phyloP scores from a whole-genome alignment of 768 basidiomycete species.

The Sarcomyxa edulis region DNA sequence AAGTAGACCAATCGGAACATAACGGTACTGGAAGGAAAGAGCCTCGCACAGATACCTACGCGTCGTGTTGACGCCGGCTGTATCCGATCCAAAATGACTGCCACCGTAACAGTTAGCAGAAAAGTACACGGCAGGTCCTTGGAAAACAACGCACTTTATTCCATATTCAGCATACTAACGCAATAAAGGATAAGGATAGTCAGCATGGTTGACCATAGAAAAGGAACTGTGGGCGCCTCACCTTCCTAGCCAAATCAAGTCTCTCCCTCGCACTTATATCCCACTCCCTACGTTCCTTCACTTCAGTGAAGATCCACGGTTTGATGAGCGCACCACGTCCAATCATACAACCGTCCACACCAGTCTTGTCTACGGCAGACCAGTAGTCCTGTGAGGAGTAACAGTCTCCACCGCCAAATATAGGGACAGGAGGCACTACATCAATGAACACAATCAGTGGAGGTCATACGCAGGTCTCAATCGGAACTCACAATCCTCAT shows the following conservation, averaged over 20 bases:
- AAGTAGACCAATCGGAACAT: conserved; percentile 89
- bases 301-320: conserved; percentile 93
- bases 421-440: conserved; percentile 78
- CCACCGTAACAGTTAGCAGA: conserved; percentile 2
- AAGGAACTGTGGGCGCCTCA: too few species aligned
- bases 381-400: conserved; percentile 87
- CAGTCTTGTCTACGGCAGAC: conserved; percentile 66
- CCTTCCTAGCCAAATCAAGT: conserved; percentile 72
- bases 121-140: neutral
- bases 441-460: conserved; percentile 1
- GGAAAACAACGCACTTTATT: conserved; percentile 46
- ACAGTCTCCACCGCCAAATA: conserved; percentile 95
- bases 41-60: conserved; percentile 94
- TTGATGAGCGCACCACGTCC: conserved; percentile 95
- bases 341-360: conserved; percentile 95
- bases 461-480: too few species aligned
- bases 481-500: conserved; percentile 57
- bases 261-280: conserved; percentile 85
- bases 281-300: conserved; percentile 91
- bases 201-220: neutral
- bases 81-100: conserved; percentile 84
- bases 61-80: conserved; percentile 84
- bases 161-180: conserved; percentile 82
- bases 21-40: conserved; percentile 94
- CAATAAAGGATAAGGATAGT: neutral